Conservation (phyloP, 2,329 filamentous ascomycete species). For the Geosmithia putterillii region DNA sequence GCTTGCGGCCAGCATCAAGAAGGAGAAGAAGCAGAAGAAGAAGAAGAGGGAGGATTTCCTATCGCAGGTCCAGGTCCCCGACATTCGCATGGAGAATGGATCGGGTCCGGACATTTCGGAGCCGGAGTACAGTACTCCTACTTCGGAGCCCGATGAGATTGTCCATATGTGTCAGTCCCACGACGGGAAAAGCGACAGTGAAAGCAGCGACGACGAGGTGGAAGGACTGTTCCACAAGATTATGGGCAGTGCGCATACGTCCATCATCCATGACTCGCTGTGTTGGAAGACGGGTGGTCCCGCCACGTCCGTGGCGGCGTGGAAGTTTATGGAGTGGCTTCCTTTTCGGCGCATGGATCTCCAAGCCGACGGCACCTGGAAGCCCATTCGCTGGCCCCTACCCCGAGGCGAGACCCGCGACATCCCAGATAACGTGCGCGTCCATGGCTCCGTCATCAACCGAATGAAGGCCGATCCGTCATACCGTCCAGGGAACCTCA, state of each 20-base stretch:
- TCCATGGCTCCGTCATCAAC: slow-evolving; percentile 64
- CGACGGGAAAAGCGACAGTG: no score
- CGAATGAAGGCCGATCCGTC: slow-evolving; percentile 50
- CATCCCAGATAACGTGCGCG: slow-evolving; percentile 54
- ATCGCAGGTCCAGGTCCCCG: slow-evolving; percentile 12
- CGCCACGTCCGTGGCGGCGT: slow-evolving; percentile 44
- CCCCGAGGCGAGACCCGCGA: slow-evolving; percentile 69
- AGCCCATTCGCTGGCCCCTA: slow-evolving; percentile 68
- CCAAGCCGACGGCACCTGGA: slow-evolving; percentile 60
- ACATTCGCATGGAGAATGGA: slow-evolving; percentile 14
- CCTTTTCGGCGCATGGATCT: slow-evolving; percentile 76
- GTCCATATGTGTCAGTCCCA: no score
- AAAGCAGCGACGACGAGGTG: slow-evolving; percentile 5
- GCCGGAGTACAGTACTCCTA: slow-evolving; percentile 3
- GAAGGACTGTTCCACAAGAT: slow-evolving; percentile 38
- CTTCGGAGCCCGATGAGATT: no score
- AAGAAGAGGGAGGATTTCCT: slow-evolving; percentile 3
- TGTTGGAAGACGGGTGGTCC: slow-evolving; percentile 49
- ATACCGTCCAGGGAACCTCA: slow-evolving; percentile 70
- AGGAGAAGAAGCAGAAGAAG: slow-evolving; percentile 4
- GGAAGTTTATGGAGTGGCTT: slow-evolving; percentile 73
- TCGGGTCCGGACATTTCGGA: slow-evolving; percentile 1
- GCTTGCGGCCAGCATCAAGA: not conserved
- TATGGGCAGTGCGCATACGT: slow-evolving; percentile 42
- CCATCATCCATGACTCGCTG: slow-evolving; percentile 59